Evolutionary conservation across 2,329 filamentous ascomycete genomes (phyloP), one percentile per base, ranked within the genome.

Genomic region (Trichoderma brevicompactum): DNA sequence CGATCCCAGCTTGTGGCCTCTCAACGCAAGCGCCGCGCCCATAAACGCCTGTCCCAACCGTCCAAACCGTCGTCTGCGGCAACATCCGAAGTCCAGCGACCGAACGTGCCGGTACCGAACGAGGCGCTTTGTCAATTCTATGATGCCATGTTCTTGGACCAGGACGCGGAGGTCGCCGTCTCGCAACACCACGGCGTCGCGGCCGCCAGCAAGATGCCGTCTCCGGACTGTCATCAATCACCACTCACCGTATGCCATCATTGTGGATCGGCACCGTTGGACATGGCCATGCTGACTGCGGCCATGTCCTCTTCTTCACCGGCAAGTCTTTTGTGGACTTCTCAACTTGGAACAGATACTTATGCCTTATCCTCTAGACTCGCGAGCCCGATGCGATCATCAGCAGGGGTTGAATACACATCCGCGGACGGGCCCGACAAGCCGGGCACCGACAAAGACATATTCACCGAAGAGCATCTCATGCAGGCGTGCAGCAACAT

Each of bases 281-380:
- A 63, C 49, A 36, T 36, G 49, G 49, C 49, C 48, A 10, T 40
- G 12, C 17, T 46, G 10, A 19, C 48, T 8, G 40, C 48, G 28
- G 49, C 41, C 59, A 41, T 63, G 49, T 53, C 48, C 48, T 23
- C 59, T 46, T 34, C 41, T 38, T 63, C 59, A 53, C 38, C 48
- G 59, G 59, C 59, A 63, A 63, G 59, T 63, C 59, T 46, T 46
- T 28, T 46, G 59, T 38, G 49, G 59, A 53, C 59, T 63, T 23
- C 28, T 34, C 17, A 23, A 34, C 49, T 44, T 36, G 41, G 59
- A 63, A 63, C 40, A 63, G 59, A 53, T 63, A 38, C 59, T 63
- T 13, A 63, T 63, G 49, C 49, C 19, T 34, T 52, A 36, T 63
- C 49, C 40, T 54, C 40, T 52, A 63, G 59, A 54, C 59, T 43